A percentile compares a stretch with the other conserved stretches of the same genome.
Evolutionary conservation across 1,284 basidiomycete species (phyloP).

Genomic region (Apiotrichum porosum): DNA sequence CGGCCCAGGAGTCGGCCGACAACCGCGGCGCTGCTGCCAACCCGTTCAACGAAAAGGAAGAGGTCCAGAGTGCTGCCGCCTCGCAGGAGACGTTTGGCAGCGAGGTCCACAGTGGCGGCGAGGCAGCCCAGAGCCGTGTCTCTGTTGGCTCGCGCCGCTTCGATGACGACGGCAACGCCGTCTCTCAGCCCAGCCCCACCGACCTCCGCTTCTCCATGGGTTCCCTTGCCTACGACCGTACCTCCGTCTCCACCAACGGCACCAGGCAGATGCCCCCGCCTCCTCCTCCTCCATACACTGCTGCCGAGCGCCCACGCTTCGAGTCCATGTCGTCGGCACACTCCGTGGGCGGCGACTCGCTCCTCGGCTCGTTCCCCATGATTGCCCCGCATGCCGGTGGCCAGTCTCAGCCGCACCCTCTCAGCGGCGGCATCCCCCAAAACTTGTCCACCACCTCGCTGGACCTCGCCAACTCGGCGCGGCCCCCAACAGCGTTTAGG

Average conservation of each 20-base stretch:
- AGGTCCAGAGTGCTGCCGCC: background rate
- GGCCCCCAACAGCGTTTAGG: slow-evolving; percentile 1
- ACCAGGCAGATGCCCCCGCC: slow-evolving; percentile 20
- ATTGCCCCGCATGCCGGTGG: slow-evolving; percentile 29
- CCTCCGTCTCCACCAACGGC: slow-evolving; percentile 37
- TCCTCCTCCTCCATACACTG: slow-evolving; percentile 4
- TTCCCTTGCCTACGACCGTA: slow-evolving; percentile 36
- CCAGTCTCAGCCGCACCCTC: background rate
- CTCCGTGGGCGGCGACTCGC: slow-evolving; percentile 37
- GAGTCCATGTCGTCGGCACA: slow-evolving; percentile 27
- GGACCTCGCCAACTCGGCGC: background rate
- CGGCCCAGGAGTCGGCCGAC: slow-evolving; percentile 1
- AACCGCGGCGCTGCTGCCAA: background rate
- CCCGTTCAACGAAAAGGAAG: slow-evolving; percentile 10
- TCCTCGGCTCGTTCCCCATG: slow-evolving; percentile 44
- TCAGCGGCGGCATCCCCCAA: slow-evolving; percentile 2
- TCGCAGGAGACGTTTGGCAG: too few relatives aligned
- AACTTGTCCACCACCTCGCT: slow-evolving; percentile 9
- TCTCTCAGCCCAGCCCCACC: slow-evolving; percentile 16
- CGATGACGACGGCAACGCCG: slow-evolving; percentile 22
- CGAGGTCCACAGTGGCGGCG: slow-evolving; percentile 4
- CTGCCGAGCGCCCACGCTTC: slow-evolving; percentile 9
- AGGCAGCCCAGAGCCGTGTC: slow-evolving; percentile 3
- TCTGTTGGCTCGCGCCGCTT: slow-evolving; percentile 20
- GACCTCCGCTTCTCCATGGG: slow-evolving; percentile 49